phyloP scores from a whole-genome alignment of 495 filamentous ascomycete species.

The Viridothelium virens region DNA sequence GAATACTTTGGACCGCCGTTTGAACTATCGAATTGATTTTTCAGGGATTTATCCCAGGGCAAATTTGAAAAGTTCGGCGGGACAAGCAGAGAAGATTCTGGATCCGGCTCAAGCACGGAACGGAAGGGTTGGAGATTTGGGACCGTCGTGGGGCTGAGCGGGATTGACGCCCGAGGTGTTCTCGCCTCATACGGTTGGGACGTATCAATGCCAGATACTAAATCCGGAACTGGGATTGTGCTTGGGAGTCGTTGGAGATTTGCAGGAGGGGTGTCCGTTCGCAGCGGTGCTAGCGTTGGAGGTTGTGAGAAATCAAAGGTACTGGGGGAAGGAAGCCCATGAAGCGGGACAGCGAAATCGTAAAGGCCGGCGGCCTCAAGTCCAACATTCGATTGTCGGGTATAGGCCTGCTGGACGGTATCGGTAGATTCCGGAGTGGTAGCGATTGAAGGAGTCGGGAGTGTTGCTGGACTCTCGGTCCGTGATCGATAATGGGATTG shows the following conservation, averaged over 20 bases:
- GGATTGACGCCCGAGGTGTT: not conserved
- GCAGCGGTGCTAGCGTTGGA: not conserved
- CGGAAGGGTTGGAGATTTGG: not conserved
- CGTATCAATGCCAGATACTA: not conserved
- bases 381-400: not conserved
- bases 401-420: not conserved
- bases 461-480: constrained; percentile 32
- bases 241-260: not conserved
- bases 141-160: not conserved
- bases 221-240: not conserved
- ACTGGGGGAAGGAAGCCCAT: not conserved
- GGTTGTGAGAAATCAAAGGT: not conserved
- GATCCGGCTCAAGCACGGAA: not conserved
- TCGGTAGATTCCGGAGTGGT: constrained; percentile 23
- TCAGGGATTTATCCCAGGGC: not conserved
- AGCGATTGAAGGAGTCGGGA: constrained; percentile 26
- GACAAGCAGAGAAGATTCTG: not conserved
- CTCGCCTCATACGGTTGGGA: not conserved
- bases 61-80: not conserved
- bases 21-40: not conserved
- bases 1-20: not conserved
- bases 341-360: not conserved
- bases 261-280: not conserved
- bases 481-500: constrained; percentile 26
- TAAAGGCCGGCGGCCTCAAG: not conserved